A percentile compares a stretch with the other conserved stretches of the same genome.
phyloP scores from a whole-genome alignment of 345 rosid genomes.

The Syzygium aromaticum region DNA sequence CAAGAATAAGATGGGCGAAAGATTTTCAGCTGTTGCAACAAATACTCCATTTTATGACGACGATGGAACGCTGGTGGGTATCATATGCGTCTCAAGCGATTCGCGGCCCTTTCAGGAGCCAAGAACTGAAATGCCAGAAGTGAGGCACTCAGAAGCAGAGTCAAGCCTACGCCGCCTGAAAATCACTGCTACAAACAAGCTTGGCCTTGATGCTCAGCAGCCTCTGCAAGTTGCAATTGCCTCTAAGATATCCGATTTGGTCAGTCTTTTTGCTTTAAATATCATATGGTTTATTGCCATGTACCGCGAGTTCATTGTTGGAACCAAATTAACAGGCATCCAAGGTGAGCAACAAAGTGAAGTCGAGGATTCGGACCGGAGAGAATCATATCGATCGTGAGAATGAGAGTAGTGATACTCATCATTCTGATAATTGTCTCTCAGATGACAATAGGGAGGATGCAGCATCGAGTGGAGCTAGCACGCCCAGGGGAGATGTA shows the following conservation, averaged over 20 bases:
- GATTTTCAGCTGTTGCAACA: conserved; percentile 49
- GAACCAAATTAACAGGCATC: conserved; percentile 49
- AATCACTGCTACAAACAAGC: conserved; percentile 48
- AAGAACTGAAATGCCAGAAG: conserved; percentile 14
- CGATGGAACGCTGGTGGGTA: conserved; percentile 59
- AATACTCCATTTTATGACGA: conserved; percentile 78
- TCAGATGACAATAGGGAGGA: conserved; percentile 75
- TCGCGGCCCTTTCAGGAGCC: conserved; percentile 40
- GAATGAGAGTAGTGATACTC: conserved; percentile 75
- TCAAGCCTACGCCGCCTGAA: conserved; percentile 36
- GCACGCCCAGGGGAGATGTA: conserved; percentile 80
- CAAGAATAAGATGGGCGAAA: conserved; percentile 66
- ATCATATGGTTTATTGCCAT: conserved; percentile 9
- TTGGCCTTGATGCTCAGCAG: conserved; percentile 88
- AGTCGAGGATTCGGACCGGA: conserved; percentile 56
- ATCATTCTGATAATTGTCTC: conserved; percentile 54
- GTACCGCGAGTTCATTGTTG: conserved; percentile 6
- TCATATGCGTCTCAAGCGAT: conserved; percentile 67
- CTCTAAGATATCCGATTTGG: conserved; percentile 87
- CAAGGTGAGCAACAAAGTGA: conserved; percentile 78
- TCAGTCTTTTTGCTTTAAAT: conserved; percentile 28
- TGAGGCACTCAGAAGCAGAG: conserved; percentile 35
- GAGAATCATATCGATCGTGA: conserved; percentile 49
- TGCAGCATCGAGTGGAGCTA: conserved; percentile 79
- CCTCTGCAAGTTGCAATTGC: conserved; percentile 85